A percentile compares a stretch with the other conserved stretches of the same genome.
Conservation (phyloP, 495 filamentous ascomycete species). For the Daldinia concentrica region DNA sequence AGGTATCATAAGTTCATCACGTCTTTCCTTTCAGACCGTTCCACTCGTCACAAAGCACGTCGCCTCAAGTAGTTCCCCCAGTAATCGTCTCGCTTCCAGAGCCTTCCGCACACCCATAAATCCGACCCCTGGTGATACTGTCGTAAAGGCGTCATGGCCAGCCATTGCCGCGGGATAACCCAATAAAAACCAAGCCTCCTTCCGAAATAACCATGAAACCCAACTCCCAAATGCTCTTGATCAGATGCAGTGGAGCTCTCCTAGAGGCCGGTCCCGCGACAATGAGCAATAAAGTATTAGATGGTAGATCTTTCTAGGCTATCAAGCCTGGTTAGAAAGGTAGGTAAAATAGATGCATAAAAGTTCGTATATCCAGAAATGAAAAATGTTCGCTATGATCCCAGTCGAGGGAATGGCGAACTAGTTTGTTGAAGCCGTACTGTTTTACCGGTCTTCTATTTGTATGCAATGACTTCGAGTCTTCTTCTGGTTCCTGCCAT, state of each 20-base stretch:
- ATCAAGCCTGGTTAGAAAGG: neutral
- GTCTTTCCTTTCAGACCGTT: conserved; percentile 18
- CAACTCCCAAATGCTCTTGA: conserved; percentile 18
- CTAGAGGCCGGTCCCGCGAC: conserved; percentile 39
- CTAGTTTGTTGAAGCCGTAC: conserved; percentile 25
- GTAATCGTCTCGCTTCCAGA: conserved; percentile 39
- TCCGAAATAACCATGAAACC: conserved; percentile 4
- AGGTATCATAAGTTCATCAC: conserved; percentile 30
- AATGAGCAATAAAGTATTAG: conserved; percentile 36
- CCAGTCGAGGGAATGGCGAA: conserved; percentile 26
- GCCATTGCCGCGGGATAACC: conserved; percentile 25
- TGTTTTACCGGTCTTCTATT: conserved; percentile 39
- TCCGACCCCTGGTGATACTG: conserved; percentile 12
- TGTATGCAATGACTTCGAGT: conserved; percentile 32
- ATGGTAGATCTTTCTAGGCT: conserved; percentile 14
- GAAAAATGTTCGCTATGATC: conserved; percentile 17
- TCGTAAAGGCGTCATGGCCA: conserved; percentile 21
- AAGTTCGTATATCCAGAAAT: conserved; percentile 30
- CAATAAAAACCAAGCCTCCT: conserved; percentile 27
- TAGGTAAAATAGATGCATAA: conserved; percentile 15
- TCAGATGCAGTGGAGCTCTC: conserved; percentile 15
- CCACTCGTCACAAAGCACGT: conserved; percentile 21
- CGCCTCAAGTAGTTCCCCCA: neutral
- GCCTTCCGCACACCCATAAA: conserved; percentile 33
- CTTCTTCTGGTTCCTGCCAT: conserved; percentile 38